Percentiles rank a stretch among this genome's conserved stretches.
These are phyloP conservation scores for Yarrowia hollandica DNA, from an alignment of 805 yeast genomes.

Conservation along the genomic window DNA sequence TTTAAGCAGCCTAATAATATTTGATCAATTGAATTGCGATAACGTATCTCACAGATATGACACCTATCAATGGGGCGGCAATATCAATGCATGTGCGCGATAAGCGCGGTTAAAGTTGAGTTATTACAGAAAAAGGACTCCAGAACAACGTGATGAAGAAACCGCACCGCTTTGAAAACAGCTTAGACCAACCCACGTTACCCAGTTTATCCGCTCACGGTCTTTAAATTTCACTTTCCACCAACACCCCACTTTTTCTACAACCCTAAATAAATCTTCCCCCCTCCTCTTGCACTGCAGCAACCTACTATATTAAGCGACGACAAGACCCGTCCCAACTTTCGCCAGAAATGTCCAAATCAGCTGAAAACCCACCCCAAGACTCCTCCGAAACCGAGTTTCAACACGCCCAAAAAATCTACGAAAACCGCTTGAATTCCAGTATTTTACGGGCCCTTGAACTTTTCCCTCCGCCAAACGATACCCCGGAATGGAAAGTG, in stretches of 20 bases:
- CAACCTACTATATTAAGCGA: not conserved
- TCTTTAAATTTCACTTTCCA: no score
- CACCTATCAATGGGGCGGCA: no score
- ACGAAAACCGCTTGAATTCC: not conserved
- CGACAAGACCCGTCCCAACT: not conserved
- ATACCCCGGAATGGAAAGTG: not conserved
- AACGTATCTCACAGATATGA: no score
- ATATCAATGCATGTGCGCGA: no score
- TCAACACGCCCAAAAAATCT: constrained; percentile 12
- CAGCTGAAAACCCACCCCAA: not conserved
- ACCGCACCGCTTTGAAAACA: no score
- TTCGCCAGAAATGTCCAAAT: not conserved
- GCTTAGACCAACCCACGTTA: no score
- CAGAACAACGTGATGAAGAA: not conserved
- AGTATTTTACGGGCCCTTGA: not conserved
- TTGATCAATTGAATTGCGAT: no score
- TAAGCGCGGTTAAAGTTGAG: no score
- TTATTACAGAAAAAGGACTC: no score
- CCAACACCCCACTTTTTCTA: not conserved
- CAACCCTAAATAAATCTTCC: not conserved
- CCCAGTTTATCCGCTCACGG: not conserved
- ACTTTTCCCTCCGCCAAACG: constrained; percentile 4
- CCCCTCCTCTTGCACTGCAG: not conserved
- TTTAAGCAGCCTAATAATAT: no score
- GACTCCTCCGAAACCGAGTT: not conserved